Evolutionary conservation across 2,329 filamentous ascomycete genomes (phyloP), one percentile per base, ranked within the genome.

Genomic region (Mycosphaerella arachidis): DNA sequence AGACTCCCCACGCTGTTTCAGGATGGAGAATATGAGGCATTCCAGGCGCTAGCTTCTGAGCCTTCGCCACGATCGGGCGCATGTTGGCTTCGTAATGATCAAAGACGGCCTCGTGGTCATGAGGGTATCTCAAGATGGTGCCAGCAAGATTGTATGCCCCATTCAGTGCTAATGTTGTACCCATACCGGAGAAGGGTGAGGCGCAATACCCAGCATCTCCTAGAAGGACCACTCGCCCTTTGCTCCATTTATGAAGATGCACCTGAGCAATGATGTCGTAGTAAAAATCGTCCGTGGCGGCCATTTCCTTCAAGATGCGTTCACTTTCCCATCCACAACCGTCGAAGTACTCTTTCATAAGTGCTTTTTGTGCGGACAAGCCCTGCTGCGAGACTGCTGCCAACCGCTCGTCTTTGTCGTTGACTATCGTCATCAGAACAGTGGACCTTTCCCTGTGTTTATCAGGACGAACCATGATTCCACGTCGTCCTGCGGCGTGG

Each of bases 101-200:
- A 9, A 72, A 67, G 3, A 66, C 71, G 1, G 63, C 58, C 6
- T 55, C 54, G 31, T 55, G 59, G 48, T 70, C 59, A n/a, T 68
- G 27, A 0, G 61, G 54, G 33, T 69, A 54, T 8, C 59, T 58
- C 1, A 45, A 13, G 0, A 74, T n/a, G 5, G 63, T 66, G 13
- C 71, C 71, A 16, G 72, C 72, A 10, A 74, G 68, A 43, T 67
- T 66, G 59, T 74, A 72, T 0, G 72, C 72, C 27, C 72, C 73
- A n/a, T 61, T 67, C 9, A 75, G 56, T 7, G 71, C 72, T 1
- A 73, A 62, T 0, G 71, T 72, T 0, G 73, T 73, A 2, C 73
- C 72, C 71, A 74, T 74, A 9, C 72, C 73, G 3, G 66, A 68
- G 51, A 74, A 64, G 2, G 72, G 72, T 13, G 67, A 67, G 20